Evolutionary conservation across 2,329 filamentous ascomycete species (phyloP).

Genomic region (Coleophoma crateriformis): DNA sequence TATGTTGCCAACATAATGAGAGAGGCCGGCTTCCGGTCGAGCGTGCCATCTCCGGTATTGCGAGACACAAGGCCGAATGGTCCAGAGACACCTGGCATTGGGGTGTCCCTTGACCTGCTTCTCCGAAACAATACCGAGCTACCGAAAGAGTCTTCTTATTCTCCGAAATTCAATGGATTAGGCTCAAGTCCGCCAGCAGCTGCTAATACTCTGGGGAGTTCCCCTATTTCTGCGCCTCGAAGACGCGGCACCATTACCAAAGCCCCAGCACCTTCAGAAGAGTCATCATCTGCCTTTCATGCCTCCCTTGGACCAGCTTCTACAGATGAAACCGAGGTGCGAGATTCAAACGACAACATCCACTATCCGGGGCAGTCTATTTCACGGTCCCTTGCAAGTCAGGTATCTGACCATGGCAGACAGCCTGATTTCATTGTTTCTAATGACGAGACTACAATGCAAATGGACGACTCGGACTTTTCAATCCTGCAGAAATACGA

Average conservation of each 20-base stretch:
- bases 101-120: slow-evolving; percentile 14
- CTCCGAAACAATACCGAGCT: slow-evolving; percentile 16
- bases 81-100: slow-evolving; percentile 18
- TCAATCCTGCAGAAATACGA: slow-evolving; percentile 2
- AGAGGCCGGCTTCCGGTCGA: slow-evolving; percentile 41
- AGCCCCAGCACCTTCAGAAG: background rate
- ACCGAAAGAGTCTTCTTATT: slow-evolving; percentile 13
- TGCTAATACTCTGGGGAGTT: slow-evolving; percentile 2
- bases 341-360: slow-evolving; percentile 7
- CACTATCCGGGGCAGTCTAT: slow-evolving; percentile 26
- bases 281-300: background rate
- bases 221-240: background rate
- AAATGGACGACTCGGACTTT: slow-evolving; percentile 2
- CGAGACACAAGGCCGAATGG: slow-evolving; percentile 19
- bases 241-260: background rate
- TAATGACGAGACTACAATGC: slow-evolving; percentile 21
- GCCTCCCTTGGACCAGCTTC: background rate
- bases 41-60: slow-evolving; percentile 33
- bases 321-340: slow-evolving; percentile 10
- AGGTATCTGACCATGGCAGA: slow-evolving; percentile 40
- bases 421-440: slow-evolving; percentile 38
- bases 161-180: slow-evolving; percentile 26
- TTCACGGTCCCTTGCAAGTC: slow-evolving; percentile 30
- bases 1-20: slow-evolving; percentile 39
- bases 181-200: slow-evolving; percentile 21